phyloP scores from a whole-genome alignment of 2,329 filamentous ascomycete species.

The Microsporum audouinii region DNA sequence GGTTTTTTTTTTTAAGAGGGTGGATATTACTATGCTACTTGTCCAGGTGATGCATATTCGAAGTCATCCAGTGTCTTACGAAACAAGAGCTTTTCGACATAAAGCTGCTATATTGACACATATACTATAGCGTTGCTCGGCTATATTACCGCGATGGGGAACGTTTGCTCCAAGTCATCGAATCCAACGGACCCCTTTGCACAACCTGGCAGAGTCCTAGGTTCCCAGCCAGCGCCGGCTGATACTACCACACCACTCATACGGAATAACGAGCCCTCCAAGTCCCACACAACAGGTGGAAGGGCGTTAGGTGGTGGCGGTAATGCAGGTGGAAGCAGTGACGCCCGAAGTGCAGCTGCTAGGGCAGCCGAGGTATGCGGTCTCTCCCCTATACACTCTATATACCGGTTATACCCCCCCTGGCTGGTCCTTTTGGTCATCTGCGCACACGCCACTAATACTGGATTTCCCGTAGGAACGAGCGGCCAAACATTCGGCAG shows the following conservation, averaged over 20 bases:
- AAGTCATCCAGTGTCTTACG: not conserved
- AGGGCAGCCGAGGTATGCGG: constrained; percentile 67
- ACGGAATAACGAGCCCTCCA: constrained; percentile 22
- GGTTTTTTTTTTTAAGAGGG: not conserved
- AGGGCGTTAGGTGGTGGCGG: constrained; percentile 52
- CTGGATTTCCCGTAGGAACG: constrained; percentile 46
- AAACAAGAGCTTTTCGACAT: not conserved
- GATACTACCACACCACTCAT: constrained; percentile 25
- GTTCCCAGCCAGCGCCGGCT: constrained; percentile 41
- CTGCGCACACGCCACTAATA: not conserved
- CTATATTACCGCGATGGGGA: constrained; percentile 53
- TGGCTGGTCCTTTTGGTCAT: not conserved
- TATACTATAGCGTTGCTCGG: not conserved
- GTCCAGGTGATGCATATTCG: not conserved
- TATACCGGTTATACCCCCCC: too few species aligned
- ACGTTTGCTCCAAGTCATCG: constrained; percentile 65
- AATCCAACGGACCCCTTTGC: constrained; percentile 53
- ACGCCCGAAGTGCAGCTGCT: constrained; percentile 63
- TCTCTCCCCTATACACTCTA: constrained; percentile 11
- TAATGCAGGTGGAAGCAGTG: constrained; percentile 30
- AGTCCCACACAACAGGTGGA: constrained; percentile 34
- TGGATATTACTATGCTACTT: not conserved
- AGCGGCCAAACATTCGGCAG: constrained; percentile 43
- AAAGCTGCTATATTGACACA: not conserved
- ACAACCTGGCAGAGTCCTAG: constrained; percentile 61